A percentile compares a stretch with the other conserved stretches of the same genome.
Evolutionary conservation across 1,284 basidiomycete species (phyloP).

Genomic region (Fomitopsis schrenkii): DNA sequence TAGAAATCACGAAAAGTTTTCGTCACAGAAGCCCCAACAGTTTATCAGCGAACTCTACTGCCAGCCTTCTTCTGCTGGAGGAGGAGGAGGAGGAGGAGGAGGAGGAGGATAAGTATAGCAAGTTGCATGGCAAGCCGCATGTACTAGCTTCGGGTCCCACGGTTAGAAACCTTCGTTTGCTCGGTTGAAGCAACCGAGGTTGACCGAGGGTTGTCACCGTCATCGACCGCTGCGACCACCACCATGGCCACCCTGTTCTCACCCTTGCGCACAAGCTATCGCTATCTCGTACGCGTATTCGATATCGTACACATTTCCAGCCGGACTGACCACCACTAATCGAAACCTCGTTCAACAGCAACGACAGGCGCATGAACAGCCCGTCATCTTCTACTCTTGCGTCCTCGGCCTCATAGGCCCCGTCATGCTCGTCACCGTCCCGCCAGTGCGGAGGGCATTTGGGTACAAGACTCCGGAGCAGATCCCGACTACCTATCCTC

Average conservation of each 20-base stretch:
- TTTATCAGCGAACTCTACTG: too few species aligned
- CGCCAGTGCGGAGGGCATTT: constrained; percentile 70
- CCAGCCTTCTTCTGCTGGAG: too few species aligned
- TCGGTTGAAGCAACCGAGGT: neutral
- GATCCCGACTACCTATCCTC: constrained; percentile 82
- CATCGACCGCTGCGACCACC: constrained; percentile 6
- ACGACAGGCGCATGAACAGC: constrained; percentile 88
- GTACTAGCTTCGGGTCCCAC: neutral
- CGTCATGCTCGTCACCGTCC: constrained; percentile 70
- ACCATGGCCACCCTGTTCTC: constrained; percentile 40
- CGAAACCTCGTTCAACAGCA: constrained; percentile 35
- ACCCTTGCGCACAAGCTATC: constrained; percentile 46
- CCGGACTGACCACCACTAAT: neutral
- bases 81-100: too few species aligned
- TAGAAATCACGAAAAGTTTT: too few species aligned
- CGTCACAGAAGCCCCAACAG: too few species aligned
- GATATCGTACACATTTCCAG: neutral
- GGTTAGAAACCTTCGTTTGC: neutral
- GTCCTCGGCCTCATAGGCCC: constrained; percentile 78
- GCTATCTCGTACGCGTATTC: constrained; percentile 40
- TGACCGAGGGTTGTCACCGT: neutral
- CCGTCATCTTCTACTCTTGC: constrained; percentile 88
- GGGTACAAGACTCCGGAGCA: constrained; percentile 76
- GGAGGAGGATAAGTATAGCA: too few species aligned
- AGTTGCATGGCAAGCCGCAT: neutral